These are phyloP conservation scores for Alternaria incomplexa DNA, from an alignment of 2,329 filamentous ascomycete genomes.

Conservation along the genomic window DNA sequence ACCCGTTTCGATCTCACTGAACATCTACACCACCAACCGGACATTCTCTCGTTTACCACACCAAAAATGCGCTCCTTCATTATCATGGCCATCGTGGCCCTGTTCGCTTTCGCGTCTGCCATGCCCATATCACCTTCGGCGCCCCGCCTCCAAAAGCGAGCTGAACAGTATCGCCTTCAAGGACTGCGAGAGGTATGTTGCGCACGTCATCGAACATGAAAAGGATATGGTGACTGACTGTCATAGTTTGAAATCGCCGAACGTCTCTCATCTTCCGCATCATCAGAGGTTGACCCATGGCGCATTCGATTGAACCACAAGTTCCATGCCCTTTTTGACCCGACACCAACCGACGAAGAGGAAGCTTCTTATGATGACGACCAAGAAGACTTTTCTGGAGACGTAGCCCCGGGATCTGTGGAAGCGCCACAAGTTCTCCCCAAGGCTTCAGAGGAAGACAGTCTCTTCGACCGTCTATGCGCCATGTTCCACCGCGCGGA, in stretches of 20 bases:
- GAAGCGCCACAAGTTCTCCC: constrained; percentile 44
- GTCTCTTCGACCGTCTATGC: constrained; percentile 29
- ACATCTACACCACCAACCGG: background rate
- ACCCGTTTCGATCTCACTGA: background rate
- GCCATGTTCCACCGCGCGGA: constrained; percentile 29
- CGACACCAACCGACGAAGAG: constrained; percentile 24
- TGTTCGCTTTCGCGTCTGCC: constrained; percentile 32
- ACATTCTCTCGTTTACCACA: background rate
- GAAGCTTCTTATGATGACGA: constrained; percentile 8
- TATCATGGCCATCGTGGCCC: constrained; percentile 32
- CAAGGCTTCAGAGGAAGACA: constrained; percentile 20
- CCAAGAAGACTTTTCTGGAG: constrained; percentile 39
- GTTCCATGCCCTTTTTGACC: constrained; percentile 29
- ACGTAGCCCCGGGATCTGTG: constrained; percentile 44
- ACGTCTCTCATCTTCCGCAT: constrained; percentile 29
- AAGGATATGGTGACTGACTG: constrained; percentile 12
- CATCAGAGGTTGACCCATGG: constrained; percentile 21
- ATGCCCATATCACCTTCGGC: constrained; percentile 46
- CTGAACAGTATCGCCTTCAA: constrained; percentile 41
- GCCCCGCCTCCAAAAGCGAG: constrained; percentile 39
- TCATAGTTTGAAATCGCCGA: constrained; percentile 42
- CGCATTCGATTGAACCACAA: constrained; percentile 26
- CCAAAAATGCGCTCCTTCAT: constrained; percentile 35
- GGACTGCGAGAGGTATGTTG: constrained; percentile 42
- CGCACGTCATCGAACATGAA: background rate